Evolutionary conservation across 768 basidiomycete species (phyloP).

Genomic region (Rhizopogon vinicolor): DNA sequence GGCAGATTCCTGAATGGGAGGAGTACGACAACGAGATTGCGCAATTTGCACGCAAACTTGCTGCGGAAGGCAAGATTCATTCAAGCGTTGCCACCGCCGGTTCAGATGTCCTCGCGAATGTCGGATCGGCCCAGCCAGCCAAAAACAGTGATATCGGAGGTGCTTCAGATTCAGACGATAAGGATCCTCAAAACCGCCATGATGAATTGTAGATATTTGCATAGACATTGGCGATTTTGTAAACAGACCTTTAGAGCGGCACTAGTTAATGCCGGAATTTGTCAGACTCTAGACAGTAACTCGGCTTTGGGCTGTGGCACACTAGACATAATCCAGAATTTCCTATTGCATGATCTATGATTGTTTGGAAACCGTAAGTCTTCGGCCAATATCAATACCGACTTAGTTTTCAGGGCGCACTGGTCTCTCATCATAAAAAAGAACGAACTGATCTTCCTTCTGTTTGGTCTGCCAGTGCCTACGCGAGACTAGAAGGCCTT

Average conservation of each 20-base stretch:
- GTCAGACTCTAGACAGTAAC: no score
- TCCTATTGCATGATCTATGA: no score
- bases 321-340: no score
- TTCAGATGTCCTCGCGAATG: conserved; percentile 55
- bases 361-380: no score
- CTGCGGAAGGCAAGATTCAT: conserved; percentile 64
- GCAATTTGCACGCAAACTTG: conserved; percentile 67
- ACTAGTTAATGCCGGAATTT: no score
- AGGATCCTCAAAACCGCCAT: neutral
- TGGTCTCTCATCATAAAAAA: no score
- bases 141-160: neutral
- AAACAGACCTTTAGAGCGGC: neutral
- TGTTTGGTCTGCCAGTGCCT: no score
- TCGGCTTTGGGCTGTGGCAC: no score
- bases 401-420: no score
- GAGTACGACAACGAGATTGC: conserved; percentile 91
- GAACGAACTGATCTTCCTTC: no score
- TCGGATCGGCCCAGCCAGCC: neutral
- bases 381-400: no score
- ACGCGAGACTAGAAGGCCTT: no score
- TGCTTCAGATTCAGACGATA: neutral
- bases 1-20: conserved; percentile 98
- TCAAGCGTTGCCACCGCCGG: conserved; percentile 66
- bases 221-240: neutral
- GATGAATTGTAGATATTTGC: neutral